phyloP scores from a whole-genome alignment of 106 monocot species.

The Posidonia australis region DNA sequence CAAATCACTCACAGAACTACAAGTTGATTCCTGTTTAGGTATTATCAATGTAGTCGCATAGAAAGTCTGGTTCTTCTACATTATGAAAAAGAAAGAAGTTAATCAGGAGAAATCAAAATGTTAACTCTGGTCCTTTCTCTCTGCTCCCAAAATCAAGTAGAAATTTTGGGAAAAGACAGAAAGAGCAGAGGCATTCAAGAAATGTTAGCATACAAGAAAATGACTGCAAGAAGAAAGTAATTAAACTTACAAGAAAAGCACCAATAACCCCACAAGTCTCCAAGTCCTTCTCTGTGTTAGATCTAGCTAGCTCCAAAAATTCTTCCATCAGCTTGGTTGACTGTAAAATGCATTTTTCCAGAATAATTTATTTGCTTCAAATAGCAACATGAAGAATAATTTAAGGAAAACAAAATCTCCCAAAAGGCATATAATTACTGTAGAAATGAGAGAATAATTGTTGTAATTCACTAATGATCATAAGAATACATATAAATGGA shows the following conservation, averaged over 20 bases:
- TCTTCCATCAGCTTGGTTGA: slow-evolving; percentile 77
- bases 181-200: too few relatives aligned
- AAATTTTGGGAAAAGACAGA: background rate
- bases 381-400: background rate
- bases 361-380: background rate
- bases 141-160: background rate
- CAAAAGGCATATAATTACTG: too few relatives aligned
- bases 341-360: slow-evolving; percentile 26
- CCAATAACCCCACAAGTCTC: slow-evolving; percentile 97
- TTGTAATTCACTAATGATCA: too few relatives aligned
- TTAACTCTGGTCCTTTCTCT: background rate
- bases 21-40: slow-evolving; percentile 88
- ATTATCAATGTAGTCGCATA: slow-evolving; percentile 77
- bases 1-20: slow-evolving; percentile 64
- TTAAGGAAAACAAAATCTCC: background rate
- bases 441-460: too few relatives aligned
- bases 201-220: background rate
- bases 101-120: background rate
- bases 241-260: slow-evolving; percentile 69
- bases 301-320: slow-evolving; percentile 82
- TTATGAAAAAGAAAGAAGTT: background rate
- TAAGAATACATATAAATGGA: too few relatives aligned
- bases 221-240: background rate
- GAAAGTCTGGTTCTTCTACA: slow-evolving; percentile 67
- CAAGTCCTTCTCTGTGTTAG: slow-evolving; percentile 64